Percentiles rank a stretch among this genome's conserved stretches.
Evolutionary conservation across 768 basidiomycete species (phyloP).

Genomic region (Cyclocybe cylindracea): DNA sequence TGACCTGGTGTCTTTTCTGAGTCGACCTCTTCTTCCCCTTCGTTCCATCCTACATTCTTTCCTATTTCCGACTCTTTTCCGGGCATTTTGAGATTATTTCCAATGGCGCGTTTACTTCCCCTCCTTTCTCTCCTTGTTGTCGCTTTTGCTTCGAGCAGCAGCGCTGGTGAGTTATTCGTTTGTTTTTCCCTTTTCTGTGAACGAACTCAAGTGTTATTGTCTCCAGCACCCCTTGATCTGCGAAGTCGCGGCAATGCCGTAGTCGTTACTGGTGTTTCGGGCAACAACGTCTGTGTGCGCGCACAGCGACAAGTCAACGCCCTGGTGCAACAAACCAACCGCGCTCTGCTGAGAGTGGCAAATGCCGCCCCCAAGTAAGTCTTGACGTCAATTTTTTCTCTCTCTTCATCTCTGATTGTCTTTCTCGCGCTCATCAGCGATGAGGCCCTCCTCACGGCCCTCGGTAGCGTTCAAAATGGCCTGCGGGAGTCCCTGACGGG

Average conservation of each 20-base stretch:
- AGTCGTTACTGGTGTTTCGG: neutral
- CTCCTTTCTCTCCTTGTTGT: slow-evolving; percentile 11
- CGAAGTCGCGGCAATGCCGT: neutral
- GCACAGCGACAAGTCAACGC: neutral
- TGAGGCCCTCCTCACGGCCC: slow-evolving; percentile 1
- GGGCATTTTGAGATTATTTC: neutral
- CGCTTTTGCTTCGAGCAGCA: slow-evolving; percentile 6
- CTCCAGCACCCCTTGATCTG: slow-evolving; percentile 4
- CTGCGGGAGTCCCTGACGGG: slow-evolving; percentile 8
- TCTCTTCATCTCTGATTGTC: neutral
- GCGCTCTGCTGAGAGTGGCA: neutral
- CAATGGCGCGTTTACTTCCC: slow-evolving; percentile 23
- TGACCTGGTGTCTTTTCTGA: slow-evolving; percentile 19
- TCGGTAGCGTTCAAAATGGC: slow-evolving; percentile 6
- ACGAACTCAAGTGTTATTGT: neutral
- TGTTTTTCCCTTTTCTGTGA: neutral
- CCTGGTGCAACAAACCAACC: neutral
- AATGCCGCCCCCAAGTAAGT: slow-evolving; percentile 1
- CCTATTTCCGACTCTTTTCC: slow-evolving; percentile 4
- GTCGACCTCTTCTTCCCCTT: slow-evolving; percentile 9
- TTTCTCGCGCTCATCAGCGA: neutral
- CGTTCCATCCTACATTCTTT: slow-evolving; percentile 6
- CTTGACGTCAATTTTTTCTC: too few species aligned
- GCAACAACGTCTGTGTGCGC: neutral
- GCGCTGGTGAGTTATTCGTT: slow-evolving; percentile 6